phyloP scores from a whole-genome alignment of 2,329 filamentous ascomycete genomes.

The Amylocarpus encephaloides region DNA sequence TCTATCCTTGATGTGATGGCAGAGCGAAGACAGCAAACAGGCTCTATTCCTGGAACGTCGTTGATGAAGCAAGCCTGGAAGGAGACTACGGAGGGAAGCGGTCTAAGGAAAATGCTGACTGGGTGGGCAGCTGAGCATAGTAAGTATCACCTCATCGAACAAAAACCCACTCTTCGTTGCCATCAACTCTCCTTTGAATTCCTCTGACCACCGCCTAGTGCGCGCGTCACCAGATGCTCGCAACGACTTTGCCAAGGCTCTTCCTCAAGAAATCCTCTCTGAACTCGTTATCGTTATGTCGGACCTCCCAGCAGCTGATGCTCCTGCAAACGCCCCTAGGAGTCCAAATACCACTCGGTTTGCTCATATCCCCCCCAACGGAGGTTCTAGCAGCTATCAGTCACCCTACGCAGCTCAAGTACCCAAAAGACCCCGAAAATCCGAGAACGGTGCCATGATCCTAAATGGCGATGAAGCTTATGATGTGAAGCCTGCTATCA shows the following conservation, averaged over 20 bases:
- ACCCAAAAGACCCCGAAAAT: conserved; percentile 22
- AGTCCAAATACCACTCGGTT: too few species aligned
- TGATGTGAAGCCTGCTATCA: conserved; percentile 20
- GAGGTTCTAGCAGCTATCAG: conserved; percentile 3
- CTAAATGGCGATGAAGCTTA: conserved; percentile 15
- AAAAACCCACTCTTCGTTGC: neutral
- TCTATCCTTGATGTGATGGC: conserved; percentile 48
- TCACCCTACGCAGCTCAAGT: conserved; percentile 29
- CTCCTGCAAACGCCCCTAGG: too few species aligned
- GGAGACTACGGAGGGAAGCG: conserved; percentile 54
- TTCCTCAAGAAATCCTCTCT: conserved; percentile 56
- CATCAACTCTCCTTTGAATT: neutral
- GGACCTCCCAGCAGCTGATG: conserved; percentile 34
- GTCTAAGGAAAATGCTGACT: conserved; percentile 51
- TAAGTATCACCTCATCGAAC: conserved; percentile 7
- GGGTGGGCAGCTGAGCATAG: conserved; percentile 58
- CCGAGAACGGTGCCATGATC: conserved; percentile 8
- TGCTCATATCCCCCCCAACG: too few species aligned
- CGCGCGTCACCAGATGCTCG: conserved; percentile 46
- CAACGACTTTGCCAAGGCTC: conserved; percentile 52
- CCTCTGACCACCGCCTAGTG: conserved; percentile 27
- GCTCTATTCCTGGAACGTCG: conserved; percentile 50
- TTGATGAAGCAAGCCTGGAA: conserved; percentile 56
- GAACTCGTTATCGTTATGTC: conserved; percentile 59
- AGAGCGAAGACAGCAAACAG: conserved; percentile 46